Evolutionary conservation across 1,139 yeast species (phyloP).

Genomic region (Magnusiomyces magnusii): DNA sequence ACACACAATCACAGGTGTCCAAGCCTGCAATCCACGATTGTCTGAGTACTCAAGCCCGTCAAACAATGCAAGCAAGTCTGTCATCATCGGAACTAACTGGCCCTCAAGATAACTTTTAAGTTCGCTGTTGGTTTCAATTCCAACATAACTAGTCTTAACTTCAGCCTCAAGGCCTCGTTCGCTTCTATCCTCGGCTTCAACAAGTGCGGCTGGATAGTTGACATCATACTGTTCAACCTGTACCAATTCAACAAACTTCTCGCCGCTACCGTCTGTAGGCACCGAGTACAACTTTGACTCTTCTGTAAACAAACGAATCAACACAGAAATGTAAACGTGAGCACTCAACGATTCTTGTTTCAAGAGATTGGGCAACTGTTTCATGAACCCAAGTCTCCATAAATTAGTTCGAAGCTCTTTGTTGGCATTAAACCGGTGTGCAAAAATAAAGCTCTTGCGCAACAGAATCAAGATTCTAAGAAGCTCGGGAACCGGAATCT

Average conservation of each 20-base stretch:
- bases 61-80: constrained; percentile 60
- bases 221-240: constrained; percentile 2
- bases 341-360: constrained; percentile 90
- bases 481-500: constrained; percentile 59
- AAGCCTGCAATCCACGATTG: constrained; percentile 70
- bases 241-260: not conserved
- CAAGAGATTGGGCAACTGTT: constrained; percentile 80
- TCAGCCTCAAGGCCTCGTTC: no score
- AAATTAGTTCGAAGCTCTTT: constrained; percentile 76
- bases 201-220: not conserved
- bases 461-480: constrained; percentile 53
- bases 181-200: not conserved
- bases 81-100: constrained; percentile 54
- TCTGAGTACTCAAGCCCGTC: constrained; percentile 61
- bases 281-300: constrained; percentile 35
- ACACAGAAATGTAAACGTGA: constrained; percentile 73
- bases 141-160: not conserved
- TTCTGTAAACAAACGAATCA: constrained; percentile 76
- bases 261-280: constrained; percentile 16
- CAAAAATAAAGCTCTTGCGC: constrained; percentile 67
- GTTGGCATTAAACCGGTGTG: constrained; percentile 81
- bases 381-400: constrained; percentile 90
- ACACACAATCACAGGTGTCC: constrained; percentile 90
- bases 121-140: constrained; percentile 8
- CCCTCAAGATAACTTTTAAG: constrained; percentile 13